A percentile compares a stretch with the other conserved stretches of the same genome.
These are phyloP conservation scores for Plasmopara viticola DNA, from an alignment of 352 stramenopile species.

Conservation along the genomic window DNA sequence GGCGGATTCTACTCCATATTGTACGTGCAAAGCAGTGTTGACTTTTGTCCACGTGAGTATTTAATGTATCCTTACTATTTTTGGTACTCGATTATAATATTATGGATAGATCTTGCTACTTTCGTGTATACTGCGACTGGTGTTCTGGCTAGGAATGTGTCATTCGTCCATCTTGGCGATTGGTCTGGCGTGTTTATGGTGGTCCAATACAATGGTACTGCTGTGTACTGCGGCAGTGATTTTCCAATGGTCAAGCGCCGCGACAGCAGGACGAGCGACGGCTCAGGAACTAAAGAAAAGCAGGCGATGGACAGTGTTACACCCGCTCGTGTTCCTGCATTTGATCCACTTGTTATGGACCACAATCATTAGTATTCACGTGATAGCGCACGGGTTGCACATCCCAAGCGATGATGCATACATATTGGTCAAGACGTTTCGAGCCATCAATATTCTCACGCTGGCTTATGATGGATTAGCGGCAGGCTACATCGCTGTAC, in stretches of 20 bases:
- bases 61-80: slow-evolving; percentile 9
- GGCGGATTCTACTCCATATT: slow-evolving; percentile 52
- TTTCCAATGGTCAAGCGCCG: slow-evolving; percentile 58
- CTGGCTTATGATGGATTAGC: slow-evolving; percentile 39
- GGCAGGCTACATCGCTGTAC: slow-evolving; percentile 37
- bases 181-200: slow-evolving; percentile 41
- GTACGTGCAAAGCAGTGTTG: slow-evolving; percentile 27
- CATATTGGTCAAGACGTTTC: slow-evolving; percentile 29
- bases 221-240: slow-evolving; percentile 63
- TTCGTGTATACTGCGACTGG: slow-evolving; percentile 32
- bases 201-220: slow-evolving; percentile 58
- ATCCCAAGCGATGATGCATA: slow-evolving; percentile 12
- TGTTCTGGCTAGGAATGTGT: slow-evolving; percentile 44
- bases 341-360: slow-evolving; percentile 42
- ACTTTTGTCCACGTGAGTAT: too few relatives aligned
- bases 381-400: slow-evolving; percentile 20
- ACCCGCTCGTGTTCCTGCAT: slow-evolving; percentile 57
- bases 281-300: slow-evolving; percentile 40
- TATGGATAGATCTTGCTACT: slow-evolving; percentile 30
- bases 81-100: slow-evolving; percentile 9
- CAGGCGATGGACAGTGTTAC: slow-evolving; percentile 40
- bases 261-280: slow-evolving; percentile 44
- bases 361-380: slow-evolving; percentile 26
- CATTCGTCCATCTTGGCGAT: slow-evolving; percentile 20
- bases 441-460: slow-evolving; percentile 38